These are phyloP conservation scores for Clarkia xantiana DNA, from an alignment of 345 rosid species.

Conservation along the genomic window DNA sequence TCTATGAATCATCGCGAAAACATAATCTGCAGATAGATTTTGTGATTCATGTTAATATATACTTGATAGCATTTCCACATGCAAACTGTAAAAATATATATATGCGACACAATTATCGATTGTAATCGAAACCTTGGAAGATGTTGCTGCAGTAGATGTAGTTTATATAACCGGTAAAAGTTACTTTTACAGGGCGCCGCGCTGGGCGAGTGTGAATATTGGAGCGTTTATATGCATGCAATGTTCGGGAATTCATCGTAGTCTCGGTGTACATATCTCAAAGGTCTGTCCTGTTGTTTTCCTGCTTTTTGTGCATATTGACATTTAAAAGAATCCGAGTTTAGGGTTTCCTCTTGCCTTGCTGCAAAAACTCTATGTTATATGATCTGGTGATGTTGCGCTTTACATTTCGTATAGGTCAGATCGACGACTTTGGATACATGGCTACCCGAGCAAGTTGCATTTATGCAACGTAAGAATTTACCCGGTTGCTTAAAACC, in stretches of 20 bases:
- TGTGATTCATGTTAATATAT: no score
- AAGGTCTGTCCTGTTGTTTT: constrained; percentile 13
- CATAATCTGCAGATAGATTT: background rate
- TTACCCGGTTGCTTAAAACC: background rate
- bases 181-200: constrained; percentile 22
- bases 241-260: constrained; percentile 32
- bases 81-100: no score
- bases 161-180: no score
- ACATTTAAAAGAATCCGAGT: no score
- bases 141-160: no score
- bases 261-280: constrained; percentile 39
- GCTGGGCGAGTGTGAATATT: constrained; percentile 39
- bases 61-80: no score
- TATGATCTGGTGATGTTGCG: background rate
- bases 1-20: background rate
- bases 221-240: constrained; percentile 39
- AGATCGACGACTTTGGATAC: constrained; percentile 50
- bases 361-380: background rate
- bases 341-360: background rate
- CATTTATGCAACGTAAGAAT: constrained; percentile 31
- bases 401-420: constrained; percentile 19
- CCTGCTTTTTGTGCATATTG: background rate
- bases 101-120: no score
- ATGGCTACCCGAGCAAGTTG: constrained; percentile 47
- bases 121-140: no score